Evolutionary conservation across 352 stramenopile species (phyloP), one percentile per base, ranked within the genome.

Genomic region (Phytophthora colocasiae): DNA sequence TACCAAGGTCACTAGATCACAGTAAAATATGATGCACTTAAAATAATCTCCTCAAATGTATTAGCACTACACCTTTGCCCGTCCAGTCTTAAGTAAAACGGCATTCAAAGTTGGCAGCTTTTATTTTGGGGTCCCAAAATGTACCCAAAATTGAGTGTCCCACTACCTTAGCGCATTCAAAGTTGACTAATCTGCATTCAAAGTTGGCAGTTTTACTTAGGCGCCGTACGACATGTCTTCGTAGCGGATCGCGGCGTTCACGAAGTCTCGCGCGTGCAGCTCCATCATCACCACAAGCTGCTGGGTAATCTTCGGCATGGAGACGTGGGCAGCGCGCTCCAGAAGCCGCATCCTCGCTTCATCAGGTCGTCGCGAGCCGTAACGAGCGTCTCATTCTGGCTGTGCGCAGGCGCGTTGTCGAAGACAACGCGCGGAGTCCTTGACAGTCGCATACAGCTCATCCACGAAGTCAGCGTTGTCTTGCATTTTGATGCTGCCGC

Each of bases 321-420:
- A 22, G 34, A 40, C 34, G 1, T 40, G 9, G 6, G 5, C 14
- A n/a, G 9, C 34, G 1, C 34, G 34, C 34, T 40, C 34, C 3
- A 40, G 1, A 40, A 40, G 34, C 5, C 9, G 34, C 34, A 40
- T 40, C 14, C 34, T 6, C 6, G 34, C 34, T n/a, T n/a, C 34
- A n/a, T n/a, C n/a, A n/a, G n/a, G n/a, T n/a, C n/a, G n/a, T n/a
- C n/a, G n/a, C n/a, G n/a, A n/a, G n/a, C n/a, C n/a, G n/a, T n/a
- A n/a, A n/a, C n/a, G n/a, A n/a, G n/a, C 0, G 51, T 67, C 14
- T 60, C 43, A 36, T 32, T 45, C n/a, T 67, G 43, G 8, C 24
- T 50, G 0, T 48, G 43, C 0, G 41, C 50, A 19, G 4, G 34
- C 22, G 22, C 22, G 22, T 56, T 67, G 19, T 52, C 59, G 1